Evolutionary conservation across 2,329 filamentous ascomycete species (phyloP), one percentile per base, ranked within the genome.

Genomic region (Aspergillaceae sp.): DNA sequence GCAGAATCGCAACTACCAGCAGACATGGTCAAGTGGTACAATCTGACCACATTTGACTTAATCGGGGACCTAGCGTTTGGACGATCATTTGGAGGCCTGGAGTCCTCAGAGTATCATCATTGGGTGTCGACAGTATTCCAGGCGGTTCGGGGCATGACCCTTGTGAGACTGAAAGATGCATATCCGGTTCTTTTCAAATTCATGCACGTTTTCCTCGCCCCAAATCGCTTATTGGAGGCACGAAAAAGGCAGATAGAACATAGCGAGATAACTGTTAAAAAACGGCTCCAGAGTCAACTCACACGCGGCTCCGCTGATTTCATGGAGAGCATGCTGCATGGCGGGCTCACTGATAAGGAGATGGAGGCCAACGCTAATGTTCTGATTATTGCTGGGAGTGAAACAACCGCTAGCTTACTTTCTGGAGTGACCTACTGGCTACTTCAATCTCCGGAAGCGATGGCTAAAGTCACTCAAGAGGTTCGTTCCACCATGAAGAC

Each of bases 361-460:
- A 64, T 73, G 29, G 60, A 60, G 27, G 48, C 52, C 0, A 71
- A 67, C 27, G 55, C 63, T 0, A 51, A 53, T 3, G 38, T 64
- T 2, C 29, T 73, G 27, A 57, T 72, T 7, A 37, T 65, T 4
- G 73, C 70, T 0, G 73, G 73, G 0, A 66, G 61, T 19, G 53
- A 57, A 29, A 75, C 73, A 0, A 75, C 71, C 0, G 72, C 72
- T 0, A 73, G 71, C 0, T 51, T 67, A 0, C 56, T 76, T 0
- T 59, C 65, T 0, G 73, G 71, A 0, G 53, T 63, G 0, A 71
- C 69, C 0, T 74, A 64, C 42, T 62, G 68, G 2, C 58, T 78
- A 0, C 56, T 71, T 10, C 45, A 38, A 5, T 62, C 64, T 33
- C 69, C 68, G 0, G 45, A 55, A 0, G 52, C 47, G 1, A 45